A percentile compares a stretch with the other conserved stretches of the same genome.
Evolutionary conservation across 768 basidiomycete species (phyloP).

Genomic region (Asterophora lycoperdoides): DNA sequence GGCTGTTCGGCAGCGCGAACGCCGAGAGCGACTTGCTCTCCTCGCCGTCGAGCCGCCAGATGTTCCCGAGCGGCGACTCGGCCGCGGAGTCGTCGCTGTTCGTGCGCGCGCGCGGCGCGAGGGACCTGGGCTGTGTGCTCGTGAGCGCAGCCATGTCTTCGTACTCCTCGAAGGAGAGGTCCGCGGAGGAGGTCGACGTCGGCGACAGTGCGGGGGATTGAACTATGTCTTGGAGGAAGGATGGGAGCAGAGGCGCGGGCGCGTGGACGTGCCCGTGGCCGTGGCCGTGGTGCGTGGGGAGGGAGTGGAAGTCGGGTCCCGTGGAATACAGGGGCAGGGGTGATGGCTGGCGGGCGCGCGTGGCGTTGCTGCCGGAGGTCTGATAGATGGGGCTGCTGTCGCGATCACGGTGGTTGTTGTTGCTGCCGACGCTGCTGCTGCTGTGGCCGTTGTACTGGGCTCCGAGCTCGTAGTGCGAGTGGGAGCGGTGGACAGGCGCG

Average conservation of each 20-base stretch:
- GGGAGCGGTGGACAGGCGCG: slow-evolving; percentile 44
- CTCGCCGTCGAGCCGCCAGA: slow-evolving; percentile 72
- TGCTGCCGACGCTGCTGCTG: not conserved
- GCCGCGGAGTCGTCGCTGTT: slow-evolving; percentile 26
- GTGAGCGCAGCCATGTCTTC: slow-evolving; percentile 31
- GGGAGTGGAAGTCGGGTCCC: slow-evolving; percentile 28
- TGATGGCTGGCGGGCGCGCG: slow-evolving; percentile 33
- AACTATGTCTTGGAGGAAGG: slow-evolving; percentile 73
- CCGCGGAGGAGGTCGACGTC: slow-evolving; percentile 61
- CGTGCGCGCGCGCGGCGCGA: slow-evolving; percentile 24
- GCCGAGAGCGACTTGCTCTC: slow-evolving; percentile 55
- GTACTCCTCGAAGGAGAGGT: slow-evolving; percentile 60
- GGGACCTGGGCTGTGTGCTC: slow-evolving; percentile 9
- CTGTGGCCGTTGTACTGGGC: slow-evolving; percentile 34
- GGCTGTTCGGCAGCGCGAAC: slow-evolving; percentile 43
- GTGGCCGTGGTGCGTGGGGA: slow-evolving; percentile 3
- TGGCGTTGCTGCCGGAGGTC: slow-evolving; percentile 40
- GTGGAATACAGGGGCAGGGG: slow-evolving; percentile 36
- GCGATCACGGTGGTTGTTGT: slow-evolving; percentile 6
- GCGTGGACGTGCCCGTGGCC: slow-evolving; percentile 25
- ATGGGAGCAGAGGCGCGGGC: slow-evolving; percentile 59
- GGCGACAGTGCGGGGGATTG: slow-evolving; percentile 65
- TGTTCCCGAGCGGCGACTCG: slow-evolving; percentile 43
- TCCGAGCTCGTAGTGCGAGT: slow-evolving; percentile 47
- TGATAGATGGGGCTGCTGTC: slow-evolving; percentile 53